phyloP scores from a whole-genome alignment of 176 grass and related monocot species.

The Panicum miliaceum region DNA sequence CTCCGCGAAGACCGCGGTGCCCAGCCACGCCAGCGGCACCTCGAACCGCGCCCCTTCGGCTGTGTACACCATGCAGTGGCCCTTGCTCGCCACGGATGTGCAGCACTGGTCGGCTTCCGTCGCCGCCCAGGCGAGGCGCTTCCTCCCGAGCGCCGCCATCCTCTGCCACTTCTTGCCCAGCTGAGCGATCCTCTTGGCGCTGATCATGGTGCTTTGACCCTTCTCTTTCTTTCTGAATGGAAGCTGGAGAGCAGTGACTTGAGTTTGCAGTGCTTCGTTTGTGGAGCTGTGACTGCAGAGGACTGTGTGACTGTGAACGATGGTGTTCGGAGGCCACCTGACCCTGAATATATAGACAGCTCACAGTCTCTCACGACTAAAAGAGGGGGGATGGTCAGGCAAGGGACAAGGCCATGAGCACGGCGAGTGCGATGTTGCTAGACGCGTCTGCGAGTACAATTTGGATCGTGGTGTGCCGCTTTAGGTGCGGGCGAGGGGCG shows the following conservation, averaged over 20 bases:
- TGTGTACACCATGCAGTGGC: conserved; percentile 57
- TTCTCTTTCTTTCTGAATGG: not conserved
- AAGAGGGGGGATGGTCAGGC: not conserved
- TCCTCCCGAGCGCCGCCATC: conserved; percentile 32
- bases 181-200: conserved; percentile 54
- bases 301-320: no score
- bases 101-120: conserved; percentile 18
- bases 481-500: conserved; percentile 9
- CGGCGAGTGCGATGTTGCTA: not conserved
- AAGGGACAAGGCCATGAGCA: conserved; percentile 44
- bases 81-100: conserved; percentile 22
- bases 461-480: not conserved
- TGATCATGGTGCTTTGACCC: conserved; percentile 30
- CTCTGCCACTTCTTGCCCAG: conserved; percentile 70
- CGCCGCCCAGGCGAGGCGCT: conserved; percentile 11
- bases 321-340: conserved; percentile 8
- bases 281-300: not conserved
- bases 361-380: not conserved
- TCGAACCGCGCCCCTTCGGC: conserved; percentile 50
- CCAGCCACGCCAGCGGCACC: conserved; percentile 55
- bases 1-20: conserved; percentile 40
- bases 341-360: conserved; percentile 22
- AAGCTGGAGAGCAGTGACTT: not conserved
- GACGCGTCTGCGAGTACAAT: not conserved
- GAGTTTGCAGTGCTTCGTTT: conserved; percentile 3